Evolutionary conservation across 2,329 filamentous ascomycete species (phyloP), one percentile per base, ranked within the genome.

Genomic region (Lachnellula subtilissima): DNA sequence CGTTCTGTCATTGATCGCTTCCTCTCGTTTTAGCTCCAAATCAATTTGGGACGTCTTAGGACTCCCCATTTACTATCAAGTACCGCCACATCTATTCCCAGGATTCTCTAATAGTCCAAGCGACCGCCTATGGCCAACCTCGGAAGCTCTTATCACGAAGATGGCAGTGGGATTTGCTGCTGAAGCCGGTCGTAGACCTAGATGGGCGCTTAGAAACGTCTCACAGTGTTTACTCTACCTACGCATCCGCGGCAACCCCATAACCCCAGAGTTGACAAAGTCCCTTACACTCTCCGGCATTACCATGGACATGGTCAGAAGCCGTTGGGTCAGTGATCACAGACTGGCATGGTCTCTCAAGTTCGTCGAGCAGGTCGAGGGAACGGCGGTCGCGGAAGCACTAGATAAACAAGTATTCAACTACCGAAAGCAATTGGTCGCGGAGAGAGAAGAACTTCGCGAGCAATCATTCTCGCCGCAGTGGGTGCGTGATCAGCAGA

Each of bases 151-250:
- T 8, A 43, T 70, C 3, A 48, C 53, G 2, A 58, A 59, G 25
- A 65, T 70, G 61, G 67, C 68, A 17, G 50, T 55, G 4, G 57
- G 54, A n/a, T 70, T 70, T 56, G 61, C 67, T 11, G 39, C 67
- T 11, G 39, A 54, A 14, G 53, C 53, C 8, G 35, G 55, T 7
- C 25, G 40, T 7, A 58, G 58, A 9, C 39, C 55, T 12, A 43
- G 9, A 55, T 64, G 40, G 55, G 57, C 14, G 62, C 63, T 14
- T n/a, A 61, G 66, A 8, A 65, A 66, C 53, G 61, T 70, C 19
- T 49, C 47, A 36, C 62, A 63, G 49, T 69, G 66, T 50, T 48
- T 64, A 14, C 51, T 54, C 28, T 62, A 65, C 54, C 50, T 71
- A 6, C 59, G 59, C 8, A 52, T 54, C 12, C 64, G 68, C 37